phyloP scores from a whole-genome alignment of 768 basidiomycete genomes.

The Rhodocollybia butyracea region DNA sequence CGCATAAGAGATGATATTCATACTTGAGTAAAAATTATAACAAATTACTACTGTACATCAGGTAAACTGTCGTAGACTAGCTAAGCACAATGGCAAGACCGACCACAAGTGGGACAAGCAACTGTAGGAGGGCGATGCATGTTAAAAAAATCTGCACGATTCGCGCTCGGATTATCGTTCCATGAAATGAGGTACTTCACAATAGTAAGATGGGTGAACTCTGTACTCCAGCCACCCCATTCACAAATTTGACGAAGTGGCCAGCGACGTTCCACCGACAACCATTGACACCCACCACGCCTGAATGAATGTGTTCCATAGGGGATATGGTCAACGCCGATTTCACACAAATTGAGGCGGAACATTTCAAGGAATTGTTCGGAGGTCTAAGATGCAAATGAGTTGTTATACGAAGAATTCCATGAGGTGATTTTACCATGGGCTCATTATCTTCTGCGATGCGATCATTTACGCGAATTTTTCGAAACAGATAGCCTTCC shows the following conservation, averaged over 20 bases:
- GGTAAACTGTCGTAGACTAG: background rate
- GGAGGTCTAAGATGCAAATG: constrained; percentile 12
- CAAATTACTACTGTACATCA: background rate
- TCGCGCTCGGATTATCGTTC: constrained; percentile 13
- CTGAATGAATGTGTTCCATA: constrained; percentile 28
- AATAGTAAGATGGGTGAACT: constrained; percentile 21
- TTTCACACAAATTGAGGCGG: constrained; percentile 23
- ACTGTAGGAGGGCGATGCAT: constrained; percentile 11
- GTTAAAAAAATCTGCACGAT: constrained; percentile 21
- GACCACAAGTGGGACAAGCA: constrained; percentile 16
- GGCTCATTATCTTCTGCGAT: constrained; percentile 6
- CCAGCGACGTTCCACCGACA: constrained; percentile 23
- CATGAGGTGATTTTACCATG: constrained; percentile 8
- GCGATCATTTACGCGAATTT: constrained; percentile 10
- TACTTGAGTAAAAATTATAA: too few relatives aligned
- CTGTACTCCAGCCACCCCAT: constrained; percentile 29
- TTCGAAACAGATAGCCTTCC: constrained; percentile 12
- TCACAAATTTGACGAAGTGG: constrained; percentile 23
- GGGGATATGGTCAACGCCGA: constrained; percentile 18
- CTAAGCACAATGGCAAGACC: constrained; percentile 17
- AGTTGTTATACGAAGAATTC: background rate
- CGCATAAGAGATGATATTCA: too few relatives aligned
- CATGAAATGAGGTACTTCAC: too few relatives aligned
- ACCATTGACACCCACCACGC: constrained; percentile 27
- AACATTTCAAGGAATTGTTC: constrained; percentile 23